Base-by-base conservation (phyloP, 2,329 filamentous ascomycete genomes). In the Canariomyces notabilis region DNA sequence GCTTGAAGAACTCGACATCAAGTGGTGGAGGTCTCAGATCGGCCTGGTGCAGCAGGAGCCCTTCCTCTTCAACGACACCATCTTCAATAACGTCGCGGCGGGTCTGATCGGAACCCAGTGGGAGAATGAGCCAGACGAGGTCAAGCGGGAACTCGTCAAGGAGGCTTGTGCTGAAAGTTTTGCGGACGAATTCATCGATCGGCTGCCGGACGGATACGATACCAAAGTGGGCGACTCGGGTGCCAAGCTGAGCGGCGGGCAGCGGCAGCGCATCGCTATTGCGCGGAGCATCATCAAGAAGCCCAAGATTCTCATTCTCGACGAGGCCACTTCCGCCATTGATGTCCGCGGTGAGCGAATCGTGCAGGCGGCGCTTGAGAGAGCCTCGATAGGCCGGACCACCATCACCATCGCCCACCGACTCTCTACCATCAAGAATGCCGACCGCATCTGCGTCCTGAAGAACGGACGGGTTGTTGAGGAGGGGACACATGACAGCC, bases 351-450 rank as follows among this genome's bases (percentile, higher is more conserved):
- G 59, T 11, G 77, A 80, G 61, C 71, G 76, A 55, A 69, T 80
- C 18, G 77, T 81, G 7, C 78, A 90, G 62, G 71, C 69, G 1
- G 84, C 85, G 0, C 79, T 90, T 57, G 82, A 88, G 67, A 72
- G 71, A 37, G 80, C 79, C 0, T 76, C 73, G 3, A 70, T 72
- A 50, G 77, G 76, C 2, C 68, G 76, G 4, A 82, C 87, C 6
- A 87, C 87, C 52, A 72, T 93, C 8, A 85, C 85, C 8, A 85
- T 93, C 54, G 85, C 87, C 1, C 84, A 89, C 63, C 73, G 85
- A 3, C 70, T 89, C 2, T 86, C 83, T 0, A 89, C 85, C 0
- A 85, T 89, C 57, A 83, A 82, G 62, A 80, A 85, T 53, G 87
- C 88, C 3, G 84, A 94, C 59, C 79, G 81, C 31, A 94, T 94